phyloP scores from a whole-genome alignment of 352 stramenopile genomes.

The Phytophthora rubi region DNA sequence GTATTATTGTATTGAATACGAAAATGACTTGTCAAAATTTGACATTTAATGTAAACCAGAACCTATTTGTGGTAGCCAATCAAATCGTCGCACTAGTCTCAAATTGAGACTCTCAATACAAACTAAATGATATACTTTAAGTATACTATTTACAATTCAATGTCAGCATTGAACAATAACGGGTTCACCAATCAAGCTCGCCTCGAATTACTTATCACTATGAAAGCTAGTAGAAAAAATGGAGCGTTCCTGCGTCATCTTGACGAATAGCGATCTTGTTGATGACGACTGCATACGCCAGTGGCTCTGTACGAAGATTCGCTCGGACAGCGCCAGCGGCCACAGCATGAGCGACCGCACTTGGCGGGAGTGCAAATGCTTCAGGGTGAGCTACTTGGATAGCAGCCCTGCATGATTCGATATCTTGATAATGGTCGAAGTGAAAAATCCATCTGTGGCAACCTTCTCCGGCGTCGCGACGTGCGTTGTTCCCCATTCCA shows the following conservation, averaged over 20 bases:
- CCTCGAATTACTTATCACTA: no score
- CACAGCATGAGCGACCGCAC: neutral
- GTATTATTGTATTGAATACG: no score
- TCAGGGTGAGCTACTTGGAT: slow-evolving; percentile 1
- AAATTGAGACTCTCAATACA: no score
- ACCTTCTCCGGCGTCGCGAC: neutral
- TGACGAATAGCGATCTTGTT: slow-evolving; percentile 4
- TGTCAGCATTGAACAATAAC: no score
- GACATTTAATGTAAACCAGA: no score
- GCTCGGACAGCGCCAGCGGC: neutral
- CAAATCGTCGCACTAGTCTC: no score
- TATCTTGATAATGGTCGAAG: slow-evolving; percentile 9
- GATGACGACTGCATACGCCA: slow-evolving; percentile 5
- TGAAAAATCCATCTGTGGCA: slow-evolving; percentile 12
- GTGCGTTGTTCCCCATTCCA: slow-evolving; percentile 1
- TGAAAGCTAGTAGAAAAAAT: slow-evolving; percentile 3
- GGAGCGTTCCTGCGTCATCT: neutral
- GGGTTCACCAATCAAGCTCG: no score
- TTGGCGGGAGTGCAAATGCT: slow-evolving; percentile 3
- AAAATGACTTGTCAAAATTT: no score
- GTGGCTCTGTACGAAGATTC: neutral
- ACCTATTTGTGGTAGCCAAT: no score
- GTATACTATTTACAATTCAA: no score
- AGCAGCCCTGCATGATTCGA: slow-evolving; percentile 1
- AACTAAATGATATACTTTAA: no score